Base-by-base conservation (phyloP, 441 rosid species). In the Geranium incanum region DNA sequence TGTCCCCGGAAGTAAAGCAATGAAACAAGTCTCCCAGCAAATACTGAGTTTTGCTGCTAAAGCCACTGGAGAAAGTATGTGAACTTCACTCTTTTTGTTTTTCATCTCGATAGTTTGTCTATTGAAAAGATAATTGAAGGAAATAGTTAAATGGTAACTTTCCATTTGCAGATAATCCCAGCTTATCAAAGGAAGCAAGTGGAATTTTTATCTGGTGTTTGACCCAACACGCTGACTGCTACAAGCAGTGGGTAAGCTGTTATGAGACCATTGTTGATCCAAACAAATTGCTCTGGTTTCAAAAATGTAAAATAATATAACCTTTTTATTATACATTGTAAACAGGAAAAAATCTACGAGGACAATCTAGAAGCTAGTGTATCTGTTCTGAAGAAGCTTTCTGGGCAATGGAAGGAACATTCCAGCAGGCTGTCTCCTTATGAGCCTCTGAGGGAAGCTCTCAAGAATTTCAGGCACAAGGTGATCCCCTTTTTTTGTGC, bases 181-280 rank as follows among this genome's bases (percentile, higher is more conserved):
- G 82, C 48, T 81, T 92, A 76, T 86, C 91, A 37, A 84, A 83
- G 81, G 99, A 92, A 84, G 94, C 96, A 0, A 81, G 88, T 79
- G 80, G 78, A 52, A 77, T 92, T 73, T 78, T 81, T 73, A 73
- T 86, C 59, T 92, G 97, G 99, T 89, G 91, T 68, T 79, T 94
- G 79, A 78, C 83, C 18, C 86, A 87, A 78, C 87, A 86, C 64
- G 70, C 78, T 63, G 99, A 92, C 66, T 92, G 95, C 82, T 92
- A 85, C 85, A 87, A 82, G 84, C 93, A 82, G 37, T 94, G 97
- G 99, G 98, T 92, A 74, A 74, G 92, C 64, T 57, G 72, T 39
- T 79, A 74, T 18, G 16, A 55, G 6, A 4, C 21, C 19, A 18
- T 4, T 15, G 6, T 55, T 55, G 19, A 52, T 13, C 60, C 60